Evolutionary conservation across 1,284 basidiomycete genomes (phyloP), one percentile per base, ranked within the genome.

Genomic region (Cryptococcus floricola): DNA sequence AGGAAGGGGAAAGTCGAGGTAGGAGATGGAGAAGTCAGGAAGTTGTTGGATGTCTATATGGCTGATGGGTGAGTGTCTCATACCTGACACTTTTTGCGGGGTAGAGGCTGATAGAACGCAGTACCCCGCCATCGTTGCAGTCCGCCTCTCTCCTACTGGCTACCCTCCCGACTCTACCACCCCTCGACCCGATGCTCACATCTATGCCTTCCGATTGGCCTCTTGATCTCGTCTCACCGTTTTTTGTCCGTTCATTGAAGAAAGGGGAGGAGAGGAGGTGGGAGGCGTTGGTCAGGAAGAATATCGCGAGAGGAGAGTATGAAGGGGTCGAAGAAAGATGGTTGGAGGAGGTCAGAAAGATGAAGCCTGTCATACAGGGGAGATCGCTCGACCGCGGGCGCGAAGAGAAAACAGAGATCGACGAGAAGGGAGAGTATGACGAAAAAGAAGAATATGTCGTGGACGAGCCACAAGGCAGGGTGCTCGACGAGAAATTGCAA

Each of bases 11-110:
- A 46, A 4, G 41, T 42, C 14, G 54, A 84, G 83, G 73, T 81
- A 80, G 65, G 79, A 80, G 55, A 45, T 5, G 52, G 47, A 41
- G 54, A 50, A 52, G 74, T 91, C 63, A 84, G 82, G 74, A 81
- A 85, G 39, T 73, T 94, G 31, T 71, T 94, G 56, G 84, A 88
- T 69, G 87, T 92, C 9, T 91, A 91, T 71, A 86, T 91, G 85
- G 80, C 78, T 47, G 83, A 85, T 51, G 84, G 83, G 86, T 87
- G 64, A 55, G 84, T 80, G 14, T 42, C 49, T 12, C 18, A 19
- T 5, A 27, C 9, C n/a, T 12, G 12, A 31, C 5, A 16, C 18
- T 14, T 50, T 19, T 39, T 7, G 19, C 8, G 13, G n/a, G 31
- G 5, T 4, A 19, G 39, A 23, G n/a, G 14, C n/a, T 25, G 52